Evolutionary conservation across 2,329 filamentous ascomycete species (phyloP).

Genomic region (Microcyclosporella mali): DNA sequence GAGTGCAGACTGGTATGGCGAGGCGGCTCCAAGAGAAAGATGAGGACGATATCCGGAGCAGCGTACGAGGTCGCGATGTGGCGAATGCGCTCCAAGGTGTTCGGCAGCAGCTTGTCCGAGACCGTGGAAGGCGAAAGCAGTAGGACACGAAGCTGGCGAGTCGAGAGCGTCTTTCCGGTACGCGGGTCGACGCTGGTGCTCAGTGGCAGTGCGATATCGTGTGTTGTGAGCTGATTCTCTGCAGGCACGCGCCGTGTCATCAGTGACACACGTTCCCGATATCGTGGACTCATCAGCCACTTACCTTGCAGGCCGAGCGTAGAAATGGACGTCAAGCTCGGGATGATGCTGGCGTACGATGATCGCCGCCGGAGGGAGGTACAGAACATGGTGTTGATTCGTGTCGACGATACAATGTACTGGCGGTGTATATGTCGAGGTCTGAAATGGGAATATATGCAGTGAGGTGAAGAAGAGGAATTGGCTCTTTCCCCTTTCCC

Average conservation of each 20-base stretch:
- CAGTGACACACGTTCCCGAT: no score
- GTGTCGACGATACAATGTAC: no score
- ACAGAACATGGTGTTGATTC: conserved; percentile 34
- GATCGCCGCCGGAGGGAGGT: conserved; percentile 35
- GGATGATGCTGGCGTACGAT: conserved; percentile 34
- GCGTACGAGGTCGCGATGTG: conserved; percentile 28
- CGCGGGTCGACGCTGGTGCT: conserved; percentile 2
- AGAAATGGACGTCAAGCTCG: conserved; percentile 23
- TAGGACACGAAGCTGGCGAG: conserved; percentile 25
- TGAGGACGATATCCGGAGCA: conserved; percentile 25
- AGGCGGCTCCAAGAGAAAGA: conserved; percentile 27
- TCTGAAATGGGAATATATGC: no score
- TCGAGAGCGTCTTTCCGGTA: conserved; percentile 6
- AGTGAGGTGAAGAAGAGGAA: no score
- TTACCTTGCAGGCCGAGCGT: conserved; percentile 30
- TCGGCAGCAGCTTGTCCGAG: conserved; percentile 12
- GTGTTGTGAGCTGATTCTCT: conserved; percentile 33
- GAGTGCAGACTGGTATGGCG: conserved; percentile 12
- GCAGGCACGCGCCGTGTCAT: background rate
- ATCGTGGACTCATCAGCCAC: background rate
- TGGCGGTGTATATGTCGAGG: no score
- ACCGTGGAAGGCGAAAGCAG: conserved; percentile 28
- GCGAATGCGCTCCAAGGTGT: conserved; percentile 27
- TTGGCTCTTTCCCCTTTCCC: background rate
- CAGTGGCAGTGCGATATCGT: conserved; percentile 32